Conservation (phyloP, 306 rosid species). For the Prunus dulcis region DNA sequence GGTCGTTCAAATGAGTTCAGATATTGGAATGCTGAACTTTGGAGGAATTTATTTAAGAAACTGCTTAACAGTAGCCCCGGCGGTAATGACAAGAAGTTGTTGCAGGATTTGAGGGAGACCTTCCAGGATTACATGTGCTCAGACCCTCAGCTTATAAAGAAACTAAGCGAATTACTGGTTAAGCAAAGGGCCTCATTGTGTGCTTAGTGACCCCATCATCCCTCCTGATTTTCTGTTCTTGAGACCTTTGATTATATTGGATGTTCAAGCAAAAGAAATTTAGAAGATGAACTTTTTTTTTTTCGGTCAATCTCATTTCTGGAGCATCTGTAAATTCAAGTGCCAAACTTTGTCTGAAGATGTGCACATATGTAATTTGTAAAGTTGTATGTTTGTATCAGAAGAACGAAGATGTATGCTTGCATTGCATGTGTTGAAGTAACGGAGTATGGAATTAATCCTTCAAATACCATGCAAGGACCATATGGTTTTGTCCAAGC, state of each 20-base stretch:
- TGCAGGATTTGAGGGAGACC: slow-evolving; percentile 66
- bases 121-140: slow-evolving; percentile 74
- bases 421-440: background rate
- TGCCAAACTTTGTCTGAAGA: background rate
- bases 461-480: background rate
- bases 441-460: background rate
- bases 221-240: slow-evolving; percentile 12
- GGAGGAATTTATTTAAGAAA: slow-evolving; percentile 79
- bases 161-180: slow-evolving; percentile 70
- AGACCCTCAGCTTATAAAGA: slow-evolving; percentile 56
- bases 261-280: background rate
- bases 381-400: no score
- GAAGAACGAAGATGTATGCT: background rate
- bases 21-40: slow-evolving; percentile 85
- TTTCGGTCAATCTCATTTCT: background rate
- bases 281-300: background rate
- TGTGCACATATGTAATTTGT: background rate
- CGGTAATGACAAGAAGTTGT: slow-evolving; percentile 41
- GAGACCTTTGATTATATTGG: slow-evolving; percentile 2
- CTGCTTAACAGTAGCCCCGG: slow-evolving; percentile 63
- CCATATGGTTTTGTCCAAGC: background rate
- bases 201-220: slow-evolving; percentile 36
- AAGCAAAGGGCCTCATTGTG: slow-evolving; percentile 87
- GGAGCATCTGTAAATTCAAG: background rate
- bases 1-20: slow-evolving; percentile 41